phyloP scores from a whole-genome alignment of 2,329 filamentous ascomycete genomes.

The Cladophialophora immunda region DNA sequence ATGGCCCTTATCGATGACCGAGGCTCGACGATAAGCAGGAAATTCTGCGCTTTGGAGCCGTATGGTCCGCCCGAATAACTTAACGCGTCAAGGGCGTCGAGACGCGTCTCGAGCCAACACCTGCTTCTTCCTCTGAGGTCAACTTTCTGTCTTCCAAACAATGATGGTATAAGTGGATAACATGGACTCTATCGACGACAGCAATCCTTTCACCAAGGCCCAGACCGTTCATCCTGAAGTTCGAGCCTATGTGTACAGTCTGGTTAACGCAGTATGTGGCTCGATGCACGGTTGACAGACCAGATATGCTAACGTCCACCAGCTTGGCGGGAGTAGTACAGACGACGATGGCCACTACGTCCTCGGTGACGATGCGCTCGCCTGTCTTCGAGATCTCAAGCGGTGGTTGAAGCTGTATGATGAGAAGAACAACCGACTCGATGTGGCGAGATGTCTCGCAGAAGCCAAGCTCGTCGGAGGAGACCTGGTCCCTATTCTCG shows the following conservation, averaged over 20 bases:
- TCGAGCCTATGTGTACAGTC: slow-evolving; percentile 89
- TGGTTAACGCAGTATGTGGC: slow-evolving; percentile 83
- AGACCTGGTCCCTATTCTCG: slow-evolving; percentile 88
- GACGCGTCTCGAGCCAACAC: slow-evolving; percentile 8
- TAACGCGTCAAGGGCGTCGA: neutral
- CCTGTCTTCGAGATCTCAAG: slow-evolving; percentile 90
- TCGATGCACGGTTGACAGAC: slow-evolving; percentile 35
- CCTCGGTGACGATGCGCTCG: slow-evolving; percentile 90
- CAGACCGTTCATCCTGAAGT: slow-evolving; percentile 86
- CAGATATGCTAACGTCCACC: slow-evolving; percentile 32
- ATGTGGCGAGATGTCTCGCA: slow-evolving; percentile 90
- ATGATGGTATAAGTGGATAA: slow-evolving; percentile 13
- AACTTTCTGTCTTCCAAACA: neutral
- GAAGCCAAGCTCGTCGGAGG: slow-evolving; percentile 92
- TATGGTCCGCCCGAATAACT: neutral
- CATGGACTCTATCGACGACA: slow-evolving; percentile 50
- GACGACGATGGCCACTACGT: slow-evolving; percentile 84
- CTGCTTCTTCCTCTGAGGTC: neutral
- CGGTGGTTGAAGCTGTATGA: slow-evolving; percentile 96
- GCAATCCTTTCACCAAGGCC: slow-evolving; percentile 55
- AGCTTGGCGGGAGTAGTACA: slow-evolving; percentile 85
- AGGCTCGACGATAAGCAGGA: neutral
- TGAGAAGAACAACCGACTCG: slow-evolving; percentile 90
- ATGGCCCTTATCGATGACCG: neutral
- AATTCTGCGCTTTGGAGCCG: neutral